Conservation (phyloP, 176 grass and related monocot genomes). For the Alopecurus myosuroides region DNA sequence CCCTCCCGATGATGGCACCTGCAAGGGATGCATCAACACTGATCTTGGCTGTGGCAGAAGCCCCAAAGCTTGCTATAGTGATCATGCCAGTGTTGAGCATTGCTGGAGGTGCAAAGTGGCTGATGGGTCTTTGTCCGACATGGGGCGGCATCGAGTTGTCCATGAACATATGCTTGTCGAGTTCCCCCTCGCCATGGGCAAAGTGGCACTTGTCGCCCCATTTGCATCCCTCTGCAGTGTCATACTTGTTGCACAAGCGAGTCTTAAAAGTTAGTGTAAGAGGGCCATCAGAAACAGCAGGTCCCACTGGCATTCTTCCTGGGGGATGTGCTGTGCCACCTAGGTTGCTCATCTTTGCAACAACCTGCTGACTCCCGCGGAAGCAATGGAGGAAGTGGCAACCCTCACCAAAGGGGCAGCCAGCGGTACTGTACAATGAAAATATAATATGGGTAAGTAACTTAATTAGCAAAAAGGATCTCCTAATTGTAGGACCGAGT, state of each 20-base stretch:
- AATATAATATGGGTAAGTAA: slow-evolving; percentile 22
- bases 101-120: slow-evolving; percentile 22
- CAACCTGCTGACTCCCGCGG: slow-evolving; percentile 58
- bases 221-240: slow-evolving; percentile 88
- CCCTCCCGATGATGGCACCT: slow-evolving; percentile 70
- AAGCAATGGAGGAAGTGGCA: slow-evolving; percentile 88
- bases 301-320: slow-evolving; percentile 30
- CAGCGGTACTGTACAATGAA: slow-evolving; percentile 51
- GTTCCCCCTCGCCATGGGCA: slow-evolving; percentile 77
- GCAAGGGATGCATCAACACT: slow-evolving; percentile 69
- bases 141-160: slow-evolving; percentile 27
- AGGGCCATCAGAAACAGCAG: slow-evolving; percentile 16
- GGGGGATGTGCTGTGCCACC: slow-evolving; percentile 27
- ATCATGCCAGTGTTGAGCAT: slow-evolving; percentile 19
- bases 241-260: slow-evolving; percentile 78
- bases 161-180: slow-evolving; percentile 50
- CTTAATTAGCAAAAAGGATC: background rate
- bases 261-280: slow-evolving; percentile 46
- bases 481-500: background rate
- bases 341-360: slow-evolving; percentile 69
- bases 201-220: slow-evolving; percentile 87
- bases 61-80: slow-evolving; percentile 61
- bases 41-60: slow-evolving; percentile 78
- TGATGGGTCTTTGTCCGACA: slow-evolving; percentile 24
- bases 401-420: slow-evolving; percentile 75